Evolutionary conservation across 495 filamentous ascomycete genomes (phyloP), one percentile per base, ranked within the genome.

Genomic region (Penicillium coprophilum): DNA sequence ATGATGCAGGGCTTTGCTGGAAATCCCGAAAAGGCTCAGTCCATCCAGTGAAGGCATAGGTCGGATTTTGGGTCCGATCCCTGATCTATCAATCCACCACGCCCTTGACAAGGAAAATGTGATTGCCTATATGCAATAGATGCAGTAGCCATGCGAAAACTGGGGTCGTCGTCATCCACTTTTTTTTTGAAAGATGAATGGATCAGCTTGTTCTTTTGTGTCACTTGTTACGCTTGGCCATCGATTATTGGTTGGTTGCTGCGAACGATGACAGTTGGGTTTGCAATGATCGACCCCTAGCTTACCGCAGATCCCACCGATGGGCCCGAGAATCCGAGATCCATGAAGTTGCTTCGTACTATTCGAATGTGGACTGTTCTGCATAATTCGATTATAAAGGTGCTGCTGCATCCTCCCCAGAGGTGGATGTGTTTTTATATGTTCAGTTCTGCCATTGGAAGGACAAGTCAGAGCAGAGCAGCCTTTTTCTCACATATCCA

Each of bases 61-160:
- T 5, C 20, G 17, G 50, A 43, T 20, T 17, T 9, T 30, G 38
- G 38, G 19, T 21, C 36, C 7, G 36, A 7, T 20, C 21, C 24
- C 23, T 52, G 50, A 52, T 52, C 36, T 52, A 52, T 52, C 50
- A n/a, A 28, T 24, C 21, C 12, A 50, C 4, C 20, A n/a, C 7
- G 4, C n/a, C 9, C n/a, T 27, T 49, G n/a, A 12, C 4, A 38
- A 32, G 10, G 13, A 13, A 51, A 56, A 61, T 57, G 51, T 53
- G 59, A 56, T 60, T 51, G 58, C 56, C 58, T 60, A 49, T 63
- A 63, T 68, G 60, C 59, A 61, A 66, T 47, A 57, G 65, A 59
- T 61, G 63, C 58, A 58, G 21, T 31, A 32, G 19, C 19, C 23
- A 46, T 47, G 43, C 59, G n/a, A 23, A 31, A 50, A 23, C 36